These are phyloP conservation scores for Zoysia pacifica DNA, from an alignment of 176 grass and related monocot genomes.

Conservation along the genomic window DNA sequence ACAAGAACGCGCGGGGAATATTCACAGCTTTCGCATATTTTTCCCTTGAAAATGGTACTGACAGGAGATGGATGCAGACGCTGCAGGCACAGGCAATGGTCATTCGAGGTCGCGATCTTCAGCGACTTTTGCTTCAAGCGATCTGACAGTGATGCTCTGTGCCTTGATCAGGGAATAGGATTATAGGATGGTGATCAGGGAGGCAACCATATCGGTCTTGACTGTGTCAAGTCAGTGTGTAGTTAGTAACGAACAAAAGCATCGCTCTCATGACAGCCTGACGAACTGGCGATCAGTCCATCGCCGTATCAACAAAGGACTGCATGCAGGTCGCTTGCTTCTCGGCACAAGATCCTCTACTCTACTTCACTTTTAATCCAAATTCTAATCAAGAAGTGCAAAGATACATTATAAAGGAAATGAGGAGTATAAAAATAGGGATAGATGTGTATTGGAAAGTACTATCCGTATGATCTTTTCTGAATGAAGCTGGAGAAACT, in stretches of 20 bases:
- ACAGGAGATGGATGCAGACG: too few species aligned
- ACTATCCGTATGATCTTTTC: too few species aligned
- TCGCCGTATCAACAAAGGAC: neutral
- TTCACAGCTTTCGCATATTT: neutral
- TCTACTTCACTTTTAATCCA: too few species aligned
- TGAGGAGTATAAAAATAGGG: too few species aligned
- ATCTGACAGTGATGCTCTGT: neutral
- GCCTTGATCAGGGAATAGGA: neutral
- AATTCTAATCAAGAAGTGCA: too few species aligned
- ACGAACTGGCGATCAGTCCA: neutral
- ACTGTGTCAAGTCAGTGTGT: neutral
- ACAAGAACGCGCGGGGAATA: neutral
- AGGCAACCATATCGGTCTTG: neutral
- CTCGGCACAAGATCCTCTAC: too few species aligned
- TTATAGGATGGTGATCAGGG: neutral
- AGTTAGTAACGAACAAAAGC: constrained; percentile 12
- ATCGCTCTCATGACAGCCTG: constrained; percentile 14
- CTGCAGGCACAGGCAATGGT: too few species aligned
- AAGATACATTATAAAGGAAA: too few species aligned
- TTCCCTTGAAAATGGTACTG: neutral
- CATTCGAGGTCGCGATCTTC: neutral
- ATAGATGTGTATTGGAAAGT: too few species aligned
- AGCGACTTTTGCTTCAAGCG: neutral
- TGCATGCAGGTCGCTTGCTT: neutral
- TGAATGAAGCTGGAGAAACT: too few species aligned